Conservation (phyloP, 495 filamentous ascomycete genomes). For the Penicillium canariense region DNA sequence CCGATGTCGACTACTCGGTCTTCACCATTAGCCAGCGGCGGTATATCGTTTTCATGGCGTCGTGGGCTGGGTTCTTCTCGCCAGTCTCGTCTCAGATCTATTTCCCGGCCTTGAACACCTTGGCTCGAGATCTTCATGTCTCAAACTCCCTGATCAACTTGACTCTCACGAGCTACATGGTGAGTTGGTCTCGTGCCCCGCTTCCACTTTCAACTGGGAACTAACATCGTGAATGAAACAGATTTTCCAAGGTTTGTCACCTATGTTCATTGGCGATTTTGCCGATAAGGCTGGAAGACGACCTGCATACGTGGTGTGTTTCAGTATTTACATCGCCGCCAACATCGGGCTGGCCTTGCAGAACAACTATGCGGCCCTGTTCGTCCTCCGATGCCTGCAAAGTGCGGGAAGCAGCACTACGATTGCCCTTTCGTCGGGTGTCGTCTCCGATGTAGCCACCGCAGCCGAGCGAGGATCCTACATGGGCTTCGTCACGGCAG, state of each 20-base stretch:
- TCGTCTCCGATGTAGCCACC: slow-evolving; percentile 45
- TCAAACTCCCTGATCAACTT: slow-evolving; percentile 64
- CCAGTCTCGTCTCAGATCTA: slow-evolving; percentile 74
- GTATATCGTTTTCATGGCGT: slow-evolving; percentile 59
- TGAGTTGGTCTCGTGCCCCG: slow-evolving; percentile 3
- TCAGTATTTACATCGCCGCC: slow-evolving; percentile 46
- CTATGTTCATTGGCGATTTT: slow-evolving; percentile 48
- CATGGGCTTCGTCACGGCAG: slow-evolving; percentile 39
- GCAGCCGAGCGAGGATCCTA: slow-evolving; percentile 44
- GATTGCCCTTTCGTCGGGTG: slow-evolving; percentile 38
- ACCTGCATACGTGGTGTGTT: slow-evolving; percentile 46
- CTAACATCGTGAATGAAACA: slow-evolving; percentile 14
- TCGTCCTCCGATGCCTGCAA: slow-evolving; percentile 50
- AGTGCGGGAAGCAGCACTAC: slow-evolving; percentile 50
- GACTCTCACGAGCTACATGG: slow-evolving; percentile 66
- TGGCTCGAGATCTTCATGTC: slow-evolving; percentile 58
- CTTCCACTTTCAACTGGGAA: neutral
- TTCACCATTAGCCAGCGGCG: slow-evolving; percentile 25
- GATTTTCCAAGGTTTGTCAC: slow-evolving; percentile 52
- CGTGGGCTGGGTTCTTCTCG: slow-evolving; percentile 63
- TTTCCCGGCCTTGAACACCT: slow-evolving; percentile 66
- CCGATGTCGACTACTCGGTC: slow-evolving; percentile 28
- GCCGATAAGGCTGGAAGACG: slow-evolving; percentile 49
- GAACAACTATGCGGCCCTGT: slow-evolving; percentile 45
- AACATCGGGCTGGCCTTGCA: slow-evolving; percentile 52